Evolutionary conservation across 345 rosid species (phyloP), one percentile per base, ranked within the genome.

Genomic region (Boechera retrofracta): DNA sequence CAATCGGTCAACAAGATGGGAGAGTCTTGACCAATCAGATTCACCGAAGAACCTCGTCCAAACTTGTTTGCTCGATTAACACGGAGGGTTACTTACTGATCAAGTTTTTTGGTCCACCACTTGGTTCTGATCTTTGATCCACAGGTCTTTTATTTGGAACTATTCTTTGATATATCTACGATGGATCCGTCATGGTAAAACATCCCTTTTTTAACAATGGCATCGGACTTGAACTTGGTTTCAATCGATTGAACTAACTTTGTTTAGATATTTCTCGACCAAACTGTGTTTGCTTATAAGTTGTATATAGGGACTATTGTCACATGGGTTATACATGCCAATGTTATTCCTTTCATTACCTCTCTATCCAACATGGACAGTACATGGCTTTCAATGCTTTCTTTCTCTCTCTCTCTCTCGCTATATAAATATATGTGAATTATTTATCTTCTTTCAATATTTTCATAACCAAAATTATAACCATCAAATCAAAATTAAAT

Each of bases 311-410:
- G 35, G 70, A 56, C 7, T 67, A 75, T 59, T 62, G 79, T 76
- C 79, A 68, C 79, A 76, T 76, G 73, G 79, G 52, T 12, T 48
- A 67, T 67, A 52, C 79, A 67, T 75, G 79, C 62, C 68, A 67
- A 49, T 67, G 52, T 74, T 65, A 35, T 45, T 74, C 73, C 33
- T 56, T 11, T 57, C 48, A 48, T 26, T 66, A 35, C 44, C 35
- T 64, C 64, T 54, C 77, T 28, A 75, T 67, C 73, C 36, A 58
- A 58, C 61, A 67, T 36, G 58, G 62, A 67, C 73, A 33, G 28
- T 64, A 58, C 67, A 67, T 67, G 73, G 73, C 73, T 56, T 66
- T 74, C 9, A 74, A 56, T 74, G 59, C 59, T 55, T 24, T 57
- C 29, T 21, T 6, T 44, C 9, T 42, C 35, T 13, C 21, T 56